Percentiles rank a stretch among this genome's conserved stretches.
phyloP scores from a whole-genome alignment of 139 green algal genomes.

The Gonium pectorale region DNA sequence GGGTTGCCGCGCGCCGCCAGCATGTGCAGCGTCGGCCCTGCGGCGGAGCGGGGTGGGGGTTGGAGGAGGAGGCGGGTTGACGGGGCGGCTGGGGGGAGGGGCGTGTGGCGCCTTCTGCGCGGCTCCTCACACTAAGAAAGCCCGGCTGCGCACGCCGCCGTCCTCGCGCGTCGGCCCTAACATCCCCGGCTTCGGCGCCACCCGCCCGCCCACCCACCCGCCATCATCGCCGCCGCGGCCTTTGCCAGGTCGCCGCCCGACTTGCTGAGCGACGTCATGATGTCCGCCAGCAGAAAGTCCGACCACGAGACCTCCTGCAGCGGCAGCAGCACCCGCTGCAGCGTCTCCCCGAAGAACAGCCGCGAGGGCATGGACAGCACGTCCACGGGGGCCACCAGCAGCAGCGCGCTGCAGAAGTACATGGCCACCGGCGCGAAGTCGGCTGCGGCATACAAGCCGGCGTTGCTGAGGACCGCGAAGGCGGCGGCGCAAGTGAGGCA shows the following conservation, averaged over 20 bases:
- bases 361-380: slow-evolving; percentile 51
- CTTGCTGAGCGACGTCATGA: slow-evolving; percentile 94
- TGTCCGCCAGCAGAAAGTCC: slow-evolving; percentile 97
- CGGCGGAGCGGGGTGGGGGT: not conserved
- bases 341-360: slow-evolving; percentile 73
- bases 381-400: slow-evolving; percentile 67
- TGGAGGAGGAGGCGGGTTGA: not conserved
- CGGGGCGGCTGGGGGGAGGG: not conserved
- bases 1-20: not conserved
- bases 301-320: slow-evolving; percentile 85
- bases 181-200: not conserved
- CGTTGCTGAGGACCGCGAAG: slow-evolving; percentile 31
- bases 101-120: not conserved
- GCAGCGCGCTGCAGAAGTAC: slow-evolving; percentile 55
- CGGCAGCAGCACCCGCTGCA: slow-evolving; percentile 75
- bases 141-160: too few relatives aligned
- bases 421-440: slow-evolving; percentile 60
- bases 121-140: too few relatives aligned
- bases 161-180: too few relatives aligned
- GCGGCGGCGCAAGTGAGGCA: slow-evolving; percentile 47
- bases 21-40: slow-evolving; percentile 17
- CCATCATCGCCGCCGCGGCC: slow-evolving; percentile 62
- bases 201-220: slow-evolving; percentile 26
- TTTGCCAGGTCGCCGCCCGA: slow-evolving; percentile 80
- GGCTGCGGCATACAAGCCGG: not conserved